Evolutionary conservation across 1,139 yeast genomes (phyloP).

Genomic region (Diutina pseudorugosa): DNA sequence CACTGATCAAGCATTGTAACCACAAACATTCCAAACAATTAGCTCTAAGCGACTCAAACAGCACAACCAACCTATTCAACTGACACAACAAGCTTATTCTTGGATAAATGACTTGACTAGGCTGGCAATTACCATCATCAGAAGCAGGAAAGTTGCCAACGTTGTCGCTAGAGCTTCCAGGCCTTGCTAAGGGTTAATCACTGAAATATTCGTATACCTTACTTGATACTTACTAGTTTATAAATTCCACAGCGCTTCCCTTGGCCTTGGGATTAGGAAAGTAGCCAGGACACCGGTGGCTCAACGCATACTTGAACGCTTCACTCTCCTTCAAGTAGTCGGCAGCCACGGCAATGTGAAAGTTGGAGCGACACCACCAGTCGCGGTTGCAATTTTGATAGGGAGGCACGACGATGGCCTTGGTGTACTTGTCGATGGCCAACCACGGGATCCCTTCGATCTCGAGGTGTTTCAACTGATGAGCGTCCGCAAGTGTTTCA

Average conservation of each 20-base stretch:
- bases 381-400: neutral
- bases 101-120: too few species aligned
- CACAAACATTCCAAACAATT: too few species aligned
- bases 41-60: too few species aligned
- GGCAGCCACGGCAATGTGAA: neutral
- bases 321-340: neutral
- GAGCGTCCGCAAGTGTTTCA: neutral
- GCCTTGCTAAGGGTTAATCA: neutral
- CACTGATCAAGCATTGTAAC: too few species aligned
- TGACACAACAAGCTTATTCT: too few species aligned
- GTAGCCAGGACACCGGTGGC: neutral
- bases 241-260: neutral
- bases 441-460: neutral
- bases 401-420: neutral
- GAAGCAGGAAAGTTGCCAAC: neutral
- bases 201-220: neutral
- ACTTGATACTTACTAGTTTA: neutral
- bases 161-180: neutral
- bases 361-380: slow-evolving; percentile 1
- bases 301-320: neutral
- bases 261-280: neutral
- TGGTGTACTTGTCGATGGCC: neutral
- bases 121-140: too few species aligned
- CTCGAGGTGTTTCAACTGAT: neutral
- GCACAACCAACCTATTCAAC: too few species aligned